phyloP scores from a whole-genome alignment of 371 early-diverging fungal genomes.

The Neoconidiobolus thromboides region DNA sequence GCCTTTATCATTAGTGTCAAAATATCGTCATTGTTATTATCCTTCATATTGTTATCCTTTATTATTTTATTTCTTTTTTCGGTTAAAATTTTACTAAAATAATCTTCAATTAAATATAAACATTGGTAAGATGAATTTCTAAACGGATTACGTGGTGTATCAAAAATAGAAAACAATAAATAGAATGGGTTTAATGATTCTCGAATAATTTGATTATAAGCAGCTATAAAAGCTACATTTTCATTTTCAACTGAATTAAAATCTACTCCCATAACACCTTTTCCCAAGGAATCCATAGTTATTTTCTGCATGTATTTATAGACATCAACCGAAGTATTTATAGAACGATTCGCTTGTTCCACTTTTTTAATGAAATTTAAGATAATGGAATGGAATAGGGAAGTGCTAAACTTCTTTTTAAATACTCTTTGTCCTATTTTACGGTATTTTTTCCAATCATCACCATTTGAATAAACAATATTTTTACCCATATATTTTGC shows the following conservation, averaged over 20 bases:
- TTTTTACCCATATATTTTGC: too few relatives aligned
- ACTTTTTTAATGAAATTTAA: too few relatives aligned
- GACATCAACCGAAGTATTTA: slow-evolving; percentile 4
- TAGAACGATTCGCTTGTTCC: too few relatives aligned
- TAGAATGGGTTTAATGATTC: neutral
- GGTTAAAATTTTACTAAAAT: neutral
- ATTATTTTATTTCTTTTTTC: too few relatives aligned
- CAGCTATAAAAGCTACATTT: neutral
- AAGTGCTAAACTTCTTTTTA: too few relatives aligned
- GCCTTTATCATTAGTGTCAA: neutral
- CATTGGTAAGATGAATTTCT: neutral
- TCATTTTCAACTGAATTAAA: neutral
- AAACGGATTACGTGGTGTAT: neutral
- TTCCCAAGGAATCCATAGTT: neutral
- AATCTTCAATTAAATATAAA: neutral
- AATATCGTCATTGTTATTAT: neutral
- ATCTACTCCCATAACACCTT: neutral
- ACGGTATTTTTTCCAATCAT: too few relatives aligned
- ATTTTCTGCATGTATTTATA: neutral
- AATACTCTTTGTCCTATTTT: too few relatives aligned
- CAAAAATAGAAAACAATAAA: neutral
- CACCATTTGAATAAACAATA: too few relatives aligned
- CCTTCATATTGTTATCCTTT: neutral
- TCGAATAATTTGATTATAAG: neutral
- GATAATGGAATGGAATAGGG: too few relatives aligned